phyloP scores from a whole-genome alignment of 169 alveolate species.

The Plasmodium gonderi region DNA sequence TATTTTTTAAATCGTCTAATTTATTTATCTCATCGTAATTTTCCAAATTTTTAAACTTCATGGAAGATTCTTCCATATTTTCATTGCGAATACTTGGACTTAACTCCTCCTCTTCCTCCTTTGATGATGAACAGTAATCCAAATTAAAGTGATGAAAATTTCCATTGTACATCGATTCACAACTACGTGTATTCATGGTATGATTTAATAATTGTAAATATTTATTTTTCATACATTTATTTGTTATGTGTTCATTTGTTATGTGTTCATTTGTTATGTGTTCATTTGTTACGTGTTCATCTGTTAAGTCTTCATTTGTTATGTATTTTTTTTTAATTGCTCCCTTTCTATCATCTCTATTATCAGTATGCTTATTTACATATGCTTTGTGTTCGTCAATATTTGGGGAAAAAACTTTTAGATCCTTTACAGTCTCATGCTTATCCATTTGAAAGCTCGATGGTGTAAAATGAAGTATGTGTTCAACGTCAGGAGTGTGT shows the following conservation, averaged over 20 bases:
- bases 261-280: too few relatives aligned
- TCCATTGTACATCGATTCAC: neutral
- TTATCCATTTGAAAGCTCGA: slow-evolving; percentile 46
- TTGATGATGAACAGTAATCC: neutral
- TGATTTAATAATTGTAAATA: neutral
- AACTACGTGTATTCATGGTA: neutral
- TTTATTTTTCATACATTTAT: slow-evolving; percentile 2
- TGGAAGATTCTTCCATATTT: neutral
- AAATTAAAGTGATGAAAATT: neutral
- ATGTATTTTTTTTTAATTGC: slow-evolving; percentile 17
- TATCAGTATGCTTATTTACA: neutral
- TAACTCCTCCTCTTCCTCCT: neutral
- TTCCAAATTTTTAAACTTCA: neutral
- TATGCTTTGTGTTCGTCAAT: slow-evolving; percentile 21
- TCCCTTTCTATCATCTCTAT: neutral
- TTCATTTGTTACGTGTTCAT: too few relatives aligned
- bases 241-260: too few relatives aligned
- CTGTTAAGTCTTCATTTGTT: neutral
- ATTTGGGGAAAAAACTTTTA: slow-evolving; percentile 7
- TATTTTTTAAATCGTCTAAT: slow-evolving; percentile 5
- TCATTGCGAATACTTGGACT: neutral
- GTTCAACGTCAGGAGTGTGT: neutral
- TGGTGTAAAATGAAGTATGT: neutral
- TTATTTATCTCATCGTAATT: neutral
- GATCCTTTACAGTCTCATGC: slow-evolving; percentile 12